A percentile compares a stretch with the other conserved stretches of the same genome.
Evolutionary conservation across 2,329 filamentous ascomycete species (phyloP).

Genomic region (Fusarium sp.): DNA sequence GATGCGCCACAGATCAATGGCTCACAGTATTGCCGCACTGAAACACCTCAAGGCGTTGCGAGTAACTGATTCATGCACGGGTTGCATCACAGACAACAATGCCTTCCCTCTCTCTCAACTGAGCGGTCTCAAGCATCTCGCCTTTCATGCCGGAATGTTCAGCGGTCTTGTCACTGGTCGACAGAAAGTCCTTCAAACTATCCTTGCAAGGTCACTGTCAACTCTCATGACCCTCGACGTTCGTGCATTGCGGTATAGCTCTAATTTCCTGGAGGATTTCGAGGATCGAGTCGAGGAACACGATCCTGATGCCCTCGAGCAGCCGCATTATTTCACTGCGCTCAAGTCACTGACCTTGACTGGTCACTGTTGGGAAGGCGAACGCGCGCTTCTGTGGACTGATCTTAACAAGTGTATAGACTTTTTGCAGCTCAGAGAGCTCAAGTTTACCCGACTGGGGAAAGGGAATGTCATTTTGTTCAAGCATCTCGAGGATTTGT

Average conservation of each 20-base stretch:
- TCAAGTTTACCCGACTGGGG: rapidly evolving
- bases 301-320: background rate
- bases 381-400: rapidly evolving
- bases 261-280: background rate
- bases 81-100: background rate
- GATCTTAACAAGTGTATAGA: background rate
- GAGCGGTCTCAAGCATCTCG: constrained; percentile 4
- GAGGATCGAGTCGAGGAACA: background rate
- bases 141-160: background rate
- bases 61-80: background rate
- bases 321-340: background rate
- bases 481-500: background rate
- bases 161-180: background rate
- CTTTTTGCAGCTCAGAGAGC: constrained; percentile 5
- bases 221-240: background rate
- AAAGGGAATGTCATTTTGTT: background rate
- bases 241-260: rapidly evolving
- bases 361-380: rapidly evolving
- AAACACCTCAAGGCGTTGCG: constrained; percentile 7
- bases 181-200: background rate
- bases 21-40: background rate
- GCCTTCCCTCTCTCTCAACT: background rate
- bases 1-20: background rate
- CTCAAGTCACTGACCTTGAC: background rate
- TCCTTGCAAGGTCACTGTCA: constrained; percentile 4